Evolutionary conservation across 78 protist genomes (phyloP).

Genomic region (Dictyostelium citrinum): DNA sequence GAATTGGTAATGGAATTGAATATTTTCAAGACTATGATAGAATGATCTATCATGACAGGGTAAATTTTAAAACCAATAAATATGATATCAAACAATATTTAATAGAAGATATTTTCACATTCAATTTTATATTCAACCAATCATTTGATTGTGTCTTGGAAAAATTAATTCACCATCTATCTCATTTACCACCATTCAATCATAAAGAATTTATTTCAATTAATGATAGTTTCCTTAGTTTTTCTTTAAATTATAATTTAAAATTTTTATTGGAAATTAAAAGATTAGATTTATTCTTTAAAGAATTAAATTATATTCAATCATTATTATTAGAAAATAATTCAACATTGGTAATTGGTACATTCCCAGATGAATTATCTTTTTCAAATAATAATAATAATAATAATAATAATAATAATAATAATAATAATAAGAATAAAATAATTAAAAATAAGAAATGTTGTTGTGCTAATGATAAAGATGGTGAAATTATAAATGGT

Average conservation of each 20-base stretch:
- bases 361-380: background rate
- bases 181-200: background rate
- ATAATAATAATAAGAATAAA: no score
- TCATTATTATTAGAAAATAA: background rate
- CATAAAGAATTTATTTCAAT: background rate
- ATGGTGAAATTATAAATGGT: background rate
- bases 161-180: background rate
- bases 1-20: background rate
- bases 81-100: background rate
- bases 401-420: no score
- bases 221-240: background rate
- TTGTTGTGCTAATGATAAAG: background rate
- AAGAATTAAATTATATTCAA: background rate
- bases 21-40: background rate
- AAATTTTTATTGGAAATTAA: background rate
- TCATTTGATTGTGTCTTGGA: background rate
- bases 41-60: background rate
- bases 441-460: background rate
- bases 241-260: background rate
- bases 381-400: background rate
- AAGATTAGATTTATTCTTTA: background rate
- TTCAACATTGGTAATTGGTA: background rate
- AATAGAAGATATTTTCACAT: background rate
- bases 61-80: background rate
- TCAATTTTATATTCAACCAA: no score